phyloP scores from a whole-genome alignment of 306 rosid genomes.

The Urtica urens region DNA sequence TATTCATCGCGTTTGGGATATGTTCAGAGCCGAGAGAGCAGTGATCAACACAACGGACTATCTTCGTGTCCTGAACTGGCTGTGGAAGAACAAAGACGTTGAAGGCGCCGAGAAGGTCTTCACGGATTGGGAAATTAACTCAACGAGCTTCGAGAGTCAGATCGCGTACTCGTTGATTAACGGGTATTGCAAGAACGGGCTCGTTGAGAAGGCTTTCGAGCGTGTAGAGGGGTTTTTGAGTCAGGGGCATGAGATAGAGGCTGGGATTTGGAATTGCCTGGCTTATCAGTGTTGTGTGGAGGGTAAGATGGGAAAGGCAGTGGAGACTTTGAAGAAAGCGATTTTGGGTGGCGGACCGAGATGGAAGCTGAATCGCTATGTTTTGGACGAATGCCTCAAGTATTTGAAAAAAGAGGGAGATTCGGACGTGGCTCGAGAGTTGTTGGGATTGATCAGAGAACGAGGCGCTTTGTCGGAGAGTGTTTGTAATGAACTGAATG shows the following conservation, averaged over 20 bases:
- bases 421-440: conserved; percentile 34
- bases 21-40: conserved; percentile 13
- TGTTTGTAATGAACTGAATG: conserved; percentile 11
- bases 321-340: conserved; percentile 41
- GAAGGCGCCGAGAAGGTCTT: conserved; percentile 48
- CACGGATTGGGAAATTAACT: conserved; percentile 51
- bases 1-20: conserved; percentile 52
- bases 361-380: conserved; percentile 22
- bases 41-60: conserved; percentile 26
- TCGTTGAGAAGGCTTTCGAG: conserved; percentile 39
- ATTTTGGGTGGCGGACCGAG: conserved; percentile 9
- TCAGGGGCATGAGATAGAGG: conserved; percentile 33
- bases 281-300: conserved; percentile 30
- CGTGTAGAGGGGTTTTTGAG: conserved; percentile 31
- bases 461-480: conserved; percentile 15
- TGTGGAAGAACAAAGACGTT: conserved; percentile 47
- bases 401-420: conserved; percentile 46
- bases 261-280: conserved; percentile 35
- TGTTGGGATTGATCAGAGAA: conserved; percentile 24
- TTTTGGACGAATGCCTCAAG: conserved; percentile 34
- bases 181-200: conserved; percentile 44
- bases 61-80: conserved; percentile 39
- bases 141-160: conserved; percentile 27
- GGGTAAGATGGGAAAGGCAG: conserved; percentile 45
- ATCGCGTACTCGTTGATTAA: conserved; percentile 43